Conservation (phyloP, 345 rosid species). For the Nephelium lappaceum region DNA sequence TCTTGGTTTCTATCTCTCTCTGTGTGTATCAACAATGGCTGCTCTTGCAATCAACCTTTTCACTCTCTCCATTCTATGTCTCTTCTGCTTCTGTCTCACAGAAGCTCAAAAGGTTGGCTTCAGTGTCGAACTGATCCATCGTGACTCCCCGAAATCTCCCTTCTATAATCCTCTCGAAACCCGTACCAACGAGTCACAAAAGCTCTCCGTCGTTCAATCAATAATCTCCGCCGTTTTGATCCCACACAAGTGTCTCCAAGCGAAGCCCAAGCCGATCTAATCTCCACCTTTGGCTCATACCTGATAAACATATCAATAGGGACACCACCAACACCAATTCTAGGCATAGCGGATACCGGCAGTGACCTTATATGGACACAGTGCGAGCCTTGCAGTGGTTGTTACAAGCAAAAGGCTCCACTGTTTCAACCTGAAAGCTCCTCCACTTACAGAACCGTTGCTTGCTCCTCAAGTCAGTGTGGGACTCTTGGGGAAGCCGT, state of each 20-base stretch:
- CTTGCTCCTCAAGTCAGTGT: constrained; percentile 41
- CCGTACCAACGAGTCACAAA: constrained; percentile 12
- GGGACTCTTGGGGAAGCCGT: not conserved
- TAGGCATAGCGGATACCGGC: not conserved
- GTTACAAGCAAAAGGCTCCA: too few relatives aligned
- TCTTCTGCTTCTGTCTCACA: not conserved
- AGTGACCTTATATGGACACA: too few relatives aligned
- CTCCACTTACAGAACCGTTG: not conserved
- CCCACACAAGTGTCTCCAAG: not conserved
- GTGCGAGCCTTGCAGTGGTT: too few relatives aligned
- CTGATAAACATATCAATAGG: constrained; percentile 33
- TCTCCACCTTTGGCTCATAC: not conserved
- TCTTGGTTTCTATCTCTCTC: not conserved
- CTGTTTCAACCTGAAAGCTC: too few relatives aligned
- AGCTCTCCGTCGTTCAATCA: constrained; percentile 22
- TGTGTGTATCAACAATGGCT: not conserved
- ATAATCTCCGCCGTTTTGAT: constrained; percentile 13
- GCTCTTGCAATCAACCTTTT: not conserved
- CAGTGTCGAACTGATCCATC: constrained; percentile 15
- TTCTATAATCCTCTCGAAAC: constrained; percentile 18
- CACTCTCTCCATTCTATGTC: not conserved
- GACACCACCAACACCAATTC: constrained; percentile 19
- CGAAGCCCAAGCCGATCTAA: not conserved
- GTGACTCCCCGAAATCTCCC: constrained; percentile 39
- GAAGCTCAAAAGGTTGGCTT: not conserved